Base-by-base conservation (phyloP, 163 green algal genomes). In the Scenedesmus sp. region DNA sequence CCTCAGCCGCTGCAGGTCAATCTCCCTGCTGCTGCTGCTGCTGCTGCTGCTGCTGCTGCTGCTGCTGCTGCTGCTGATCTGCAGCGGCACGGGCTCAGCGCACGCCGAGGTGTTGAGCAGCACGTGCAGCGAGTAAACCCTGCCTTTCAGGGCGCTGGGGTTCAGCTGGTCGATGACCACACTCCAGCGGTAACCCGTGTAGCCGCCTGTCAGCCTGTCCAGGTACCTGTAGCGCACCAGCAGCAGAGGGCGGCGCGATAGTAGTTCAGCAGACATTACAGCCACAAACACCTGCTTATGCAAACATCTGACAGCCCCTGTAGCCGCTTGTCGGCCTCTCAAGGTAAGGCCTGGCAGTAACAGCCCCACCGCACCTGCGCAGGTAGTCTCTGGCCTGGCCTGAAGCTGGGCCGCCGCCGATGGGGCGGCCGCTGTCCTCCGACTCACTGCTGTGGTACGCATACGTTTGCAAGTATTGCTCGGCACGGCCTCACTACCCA, bases 71-170 rank as follows among this genome's bases (percentile, higher is more conserved):
- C 3, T 7, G 8, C 1, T 74, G 54, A 46, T 46, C 34, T 46
- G 34, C 34, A 46, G 34, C 34, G 12, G 18, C 8, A 54, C 64
- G 1, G 73, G 87, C 26, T 57, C n/a, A 4, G 34, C 56, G 8
- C 34, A 2, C 8, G 4, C 73, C 15, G 73, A 4, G 7, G 66
- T 18, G 54, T 85, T 84, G 13, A 91, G 20, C 3, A 91, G 56
- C 55, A 91, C 87, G 26, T 91, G 87, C 55, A 91, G 73, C 6
- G 18, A 46, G 57, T 60, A 91, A 26, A 52, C 77, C 1, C 73
- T n/a, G 73, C 77, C n/a, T 26, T 73, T 34, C 15, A 91, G 73
- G 2, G 70, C 87, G 10, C 56, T 73, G n/a, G 20, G 52, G 73
- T 84, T 76, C 9, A 91, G 26, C 7, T 60, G 2, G 55, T 76